Evolutionary conservation across 2,329 filamentous ascomycete genomes (phyloP).

Genomic region (Paramyrothecium sp.): DNA sequence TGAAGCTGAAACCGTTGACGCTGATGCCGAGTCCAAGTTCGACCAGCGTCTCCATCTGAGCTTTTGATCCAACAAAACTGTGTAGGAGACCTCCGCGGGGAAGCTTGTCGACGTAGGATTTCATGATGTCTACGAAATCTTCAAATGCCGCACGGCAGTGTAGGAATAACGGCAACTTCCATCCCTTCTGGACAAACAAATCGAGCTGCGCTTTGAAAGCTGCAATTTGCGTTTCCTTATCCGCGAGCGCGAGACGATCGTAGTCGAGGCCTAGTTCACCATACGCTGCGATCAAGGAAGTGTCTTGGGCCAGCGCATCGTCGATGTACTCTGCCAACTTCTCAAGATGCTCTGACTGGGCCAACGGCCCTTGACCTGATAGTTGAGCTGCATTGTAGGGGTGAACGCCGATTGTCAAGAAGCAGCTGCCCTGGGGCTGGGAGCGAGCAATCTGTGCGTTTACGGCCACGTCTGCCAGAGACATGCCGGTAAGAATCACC

Average conservation of each 20-base stretch:
- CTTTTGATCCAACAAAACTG: conserved; percentile 19
- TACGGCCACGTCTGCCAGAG: conserved; percentile 22
- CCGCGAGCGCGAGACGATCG: conserved; percentile 39
- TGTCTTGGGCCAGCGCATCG: conserved; percentile 17
- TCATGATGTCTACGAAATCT: conserved; percentile 30
- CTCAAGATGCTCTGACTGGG: conserved; percentile 16
- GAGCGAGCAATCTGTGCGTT: conserved; percentile 26
- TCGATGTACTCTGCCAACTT: conserved; percentile 20
- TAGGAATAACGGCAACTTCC: conserved; percentile 21
- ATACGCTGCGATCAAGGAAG: conserved; percentile 38
- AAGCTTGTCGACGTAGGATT: conserved; percentile 29
- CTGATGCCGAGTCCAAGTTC: conserved; percentile 19
- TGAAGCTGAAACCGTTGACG: conserved; percentile 48
- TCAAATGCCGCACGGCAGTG: conserved; percentile 24
- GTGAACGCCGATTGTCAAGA: conserved; percentile 47
- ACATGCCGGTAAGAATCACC: conserved; percentile 39
- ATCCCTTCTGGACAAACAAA: conserved; percentile 18
- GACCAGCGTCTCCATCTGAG: conserved; percentile 21
- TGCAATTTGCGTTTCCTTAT: conserved; percentile 27
- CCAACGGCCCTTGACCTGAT: conserved; percentile 17
- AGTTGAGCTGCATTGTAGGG: conserved; percentile 48
- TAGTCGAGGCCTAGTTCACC: conserved; percentile 52
- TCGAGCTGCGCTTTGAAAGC: conserved; percentile 21
- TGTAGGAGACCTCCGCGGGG: conserved; percentile 20
- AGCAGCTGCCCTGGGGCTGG: conserved; percentile 29